Percentiles rank a stretch among this genome's conserved stretches.
phyloP scores from a whole-genome alignment of 441 rosid genomes.

The Aleurites moluccanus region DNA sequence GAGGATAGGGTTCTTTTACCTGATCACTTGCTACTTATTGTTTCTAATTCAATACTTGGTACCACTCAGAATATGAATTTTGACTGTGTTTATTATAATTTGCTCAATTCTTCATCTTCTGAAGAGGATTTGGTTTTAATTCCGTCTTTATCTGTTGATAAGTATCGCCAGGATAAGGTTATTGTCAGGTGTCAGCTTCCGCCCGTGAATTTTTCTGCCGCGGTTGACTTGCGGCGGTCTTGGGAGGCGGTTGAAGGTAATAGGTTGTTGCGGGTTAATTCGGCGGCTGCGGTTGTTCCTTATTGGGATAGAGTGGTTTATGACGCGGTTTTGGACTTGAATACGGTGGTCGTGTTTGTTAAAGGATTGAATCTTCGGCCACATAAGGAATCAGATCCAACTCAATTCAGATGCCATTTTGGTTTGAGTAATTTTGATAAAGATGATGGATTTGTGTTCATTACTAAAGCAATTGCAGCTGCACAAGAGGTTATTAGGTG shows the following conservation, averaged over 20 bases:
- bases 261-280: conserved; percentile 27
- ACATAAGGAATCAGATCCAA: conserved; percentile 61
- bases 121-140: conserved; percentile 21
- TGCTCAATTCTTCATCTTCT: conserved; percentile 18
- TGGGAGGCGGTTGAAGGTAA: conserved; percentile 38
- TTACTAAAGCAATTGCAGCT: conserved; percentile 61
- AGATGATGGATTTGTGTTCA: conserved; percentile 41
- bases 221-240: conserved; percentile 48
- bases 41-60: conserved; percentile 36
- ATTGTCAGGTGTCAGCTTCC: conserved; percentile 74
- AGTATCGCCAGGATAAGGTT: conserved; percentile 49
- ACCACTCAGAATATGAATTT: no score
- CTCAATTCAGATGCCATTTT: conserved; percentile 68
- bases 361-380: conserved; percentile 92
- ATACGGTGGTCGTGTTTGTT: conserved; percentile 66
- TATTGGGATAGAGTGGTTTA: conserved; percentile 71
- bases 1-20: conserved; percentile 69
- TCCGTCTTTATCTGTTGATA: conserved; percentile 56
- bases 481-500: conserved; percentile 95
- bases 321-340: conserved; percentile 65
- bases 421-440: conserved; percentile 40
- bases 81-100: conserved; percentile 58
- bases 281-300: conserved; percentile 43
- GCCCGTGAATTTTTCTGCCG: conserved; percentile 58
- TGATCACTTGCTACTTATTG: conserved; percentile 65